These are phyloP conservation scores for Panellus pusillus DNA, from an alignment of 768 basidiomycete species.

Conservation along the genomic window DNA sequence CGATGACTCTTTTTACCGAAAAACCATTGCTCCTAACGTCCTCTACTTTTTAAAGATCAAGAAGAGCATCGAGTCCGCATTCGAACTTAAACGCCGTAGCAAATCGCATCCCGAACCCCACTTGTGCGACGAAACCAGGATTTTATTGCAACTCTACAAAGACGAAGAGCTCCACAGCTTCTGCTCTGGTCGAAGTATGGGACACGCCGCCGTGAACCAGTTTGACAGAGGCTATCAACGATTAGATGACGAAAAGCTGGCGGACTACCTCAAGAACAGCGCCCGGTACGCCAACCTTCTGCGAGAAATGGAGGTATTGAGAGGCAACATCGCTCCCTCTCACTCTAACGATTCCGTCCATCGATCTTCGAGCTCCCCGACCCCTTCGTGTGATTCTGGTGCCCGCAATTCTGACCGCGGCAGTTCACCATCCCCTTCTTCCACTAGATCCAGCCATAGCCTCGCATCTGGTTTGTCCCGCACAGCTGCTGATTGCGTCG, in stretches of 20 bases:
- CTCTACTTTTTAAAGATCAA: too few relatives aligned
- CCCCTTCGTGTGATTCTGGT: too few relatives aligned
- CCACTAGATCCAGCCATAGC: conserved; percentile 5
- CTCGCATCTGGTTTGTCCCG: too few relatives aligned
- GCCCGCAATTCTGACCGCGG: too few relatives aligned
- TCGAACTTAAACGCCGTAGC: too few relatives aligned
- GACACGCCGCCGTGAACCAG: conserved; percentile 18
- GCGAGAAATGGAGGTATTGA: conserved; percentile 17
- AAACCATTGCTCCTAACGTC: too few relatives aligned
- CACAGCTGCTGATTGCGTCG: neutral
- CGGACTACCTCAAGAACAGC: conserved; percentile 22
- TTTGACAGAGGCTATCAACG: conserved; percentile 18
- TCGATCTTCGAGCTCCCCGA: too few relatives aligned
- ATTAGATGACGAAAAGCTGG: conserved; percentile 17
- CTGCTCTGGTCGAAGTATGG: conserved; percentile 19
- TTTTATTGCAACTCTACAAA: conserved; percentile 20
- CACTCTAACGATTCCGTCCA: too few relatives aligned
- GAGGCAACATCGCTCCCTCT: neutral
- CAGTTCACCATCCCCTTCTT: too few relatives aligned
- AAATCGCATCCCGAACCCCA: too few relatives aligned
- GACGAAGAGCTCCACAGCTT: conserved; percentile 22
- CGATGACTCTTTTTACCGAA: too few relatives aligned
- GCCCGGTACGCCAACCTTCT: conserved; percentile 12
- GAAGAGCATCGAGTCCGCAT: too few relatives aligned
- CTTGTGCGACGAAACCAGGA: conserved; percentile 18